Evolutionary conservation across 1,139 yeast species (phyloP), one percentile per base, ranked within the genome.

Genomic region (Blastobotrys illinoisensis): DNA sequence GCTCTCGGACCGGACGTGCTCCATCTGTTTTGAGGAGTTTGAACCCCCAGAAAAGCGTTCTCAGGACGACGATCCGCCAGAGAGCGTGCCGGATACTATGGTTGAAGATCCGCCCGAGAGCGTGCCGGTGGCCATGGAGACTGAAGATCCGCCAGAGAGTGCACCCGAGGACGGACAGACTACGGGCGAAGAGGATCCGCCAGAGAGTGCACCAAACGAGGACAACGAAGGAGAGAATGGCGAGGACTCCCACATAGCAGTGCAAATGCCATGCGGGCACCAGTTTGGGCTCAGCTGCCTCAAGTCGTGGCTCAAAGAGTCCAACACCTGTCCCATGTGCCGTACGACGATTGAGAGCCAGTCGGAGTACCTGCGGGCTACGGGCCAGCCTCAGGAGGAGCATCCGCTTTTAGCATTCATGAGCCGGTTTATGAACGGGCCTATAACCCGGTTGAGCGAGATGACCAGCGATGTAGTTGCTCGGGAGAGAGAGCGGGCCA

Each of bases 301-400:
- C 45, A 77, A 74, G 58, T 86, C 84, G 61, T 89, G 97, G 97
- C 79, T 89, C 52, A 76, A 77, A 57, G 74, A 77, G 49, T 81
- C 85, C 56, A 75, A 81, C 36, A 81, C 88, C 1, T 89, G 97
- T 68, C 97, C 97, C 0, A 72, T 88, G 54, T 89, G 97, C 66
- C 80, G 97, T 56, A 73, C 73, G 24, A 74, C 79, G 1, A 80
- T 86, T 24, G 79, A 78, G 57, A 60, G 65, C 24, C 72, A 68
- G 36, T 52, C 58, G 23, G 61, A 62, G 53, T 65, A 62, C 54
- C 53, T 61, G 26, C 54, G 62, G 20, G 50, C 55, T 20, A 61
- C 60, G 4, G 67, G 66, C 14, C 63, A 61, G 50, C 56, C 48
- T 32, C 61, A 62, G 1, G 56, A 51, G 24, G 47, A 45, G 14